Evolutionary conservation across 495 filamentous ascomycete genomes (phyloP), one percentile per base, ranked within the genome.

Genomic region (Entonaema liquescens): DNA sequence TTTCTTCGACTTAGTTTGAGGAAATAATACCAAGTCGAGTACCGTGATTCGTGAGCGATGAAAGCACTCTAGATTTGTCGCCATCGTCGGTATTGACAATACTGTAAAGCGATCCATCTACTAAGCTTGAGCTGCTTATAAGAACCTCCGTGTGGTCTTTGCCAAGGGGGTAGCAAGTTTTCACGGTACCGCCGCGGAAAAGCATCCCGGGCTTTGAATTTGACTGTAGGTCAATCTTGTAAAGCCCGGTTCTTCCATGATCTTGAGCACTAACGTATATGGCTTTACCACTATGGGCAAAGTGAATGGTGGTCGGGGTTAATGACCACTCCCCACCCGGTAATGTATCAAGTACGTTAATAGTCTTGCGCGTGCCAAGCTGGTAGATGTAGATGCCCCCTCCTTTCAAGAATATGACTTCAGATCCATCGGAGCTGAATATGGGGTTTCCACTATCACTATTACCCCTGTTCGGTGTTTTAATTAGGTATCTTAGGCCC

Each of bases 351-450:
- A 70, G 76, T 31, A 76, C 72, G 36, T 76, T 68, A 33, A 70
- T 36, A 9, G 63, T 60, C 11, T 49, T 72, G 5, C 62, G 31
- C 9, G 72, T 69, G 15, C 26, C 42, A 17, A 74, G 28, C 25
- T 56, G 58, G 50, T 52, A 62, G 7, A 76, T n/a, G 5, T 65
- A 61, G 5, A 79, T 66, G 28, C 67, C 55, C 0, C 21, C 50
- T 13, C 59, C 42, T 26, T 62, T 57, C 6, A 73, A 38, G 40
- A 76, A 78, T 8, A 65, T 68, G 19, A 79, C 65, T 44, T 72
- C 57, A 26, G 59, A 65, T 0, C 69, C 71, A 33, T 79, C 71
- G 11, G 76, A 73, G 25, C 71, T 69, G 56, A 79, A 77, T 9
- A 71, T 35, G 17, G 71, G 73, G 42, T 4, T 4, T 47, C 7